Percentiles rank a stretch among this genome's conserved stretches.
phyloP scores from a whole-genome alignment of 257 asterid species.

The Echium plantagineum region DNA sequence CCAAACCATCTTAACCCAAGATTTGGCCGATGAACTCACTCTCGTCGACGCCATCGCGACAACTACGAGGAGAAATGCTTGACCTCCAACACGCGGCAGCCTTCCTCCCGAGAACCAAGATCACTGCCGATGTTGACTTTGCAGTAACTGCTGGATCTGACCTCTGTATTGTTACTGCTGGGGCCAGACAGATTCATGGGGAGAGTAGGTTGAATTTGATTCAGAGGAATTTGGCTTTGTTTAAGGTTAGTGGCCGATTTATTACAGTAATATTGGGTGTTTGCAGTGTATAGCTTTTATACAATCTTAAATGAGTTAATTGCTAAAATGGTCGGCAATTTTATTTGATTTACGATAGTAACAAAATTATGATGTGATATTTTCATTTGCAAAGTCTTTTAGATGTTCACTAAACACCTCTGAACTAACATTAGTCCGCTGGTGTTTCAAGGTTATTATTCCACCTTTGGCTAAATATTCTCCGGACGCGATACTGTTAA shows the following conservation, averaged over 20 bases:
- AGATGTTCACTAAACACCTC: too few species aligned
- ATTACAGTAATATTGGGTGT: too few species aligned
- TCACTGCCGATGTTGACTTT: conserved; percentile 56
- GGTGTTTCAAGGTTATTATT: conserved; percentile 21
- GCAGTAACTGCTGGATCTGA: conserved; percentile 51
- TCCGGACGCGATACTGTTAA: conserved; percentile 41
- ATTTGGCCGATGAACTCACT: conserved; percentile 68
- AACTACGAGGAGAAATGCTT: conserved; percentile 80
- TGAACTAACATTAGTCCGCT: too few species aligned
- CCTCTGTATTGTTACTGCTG: conserved; percentile 79
- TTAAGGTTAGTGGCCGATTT: too few species aligned
- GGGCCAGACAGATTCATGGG: conserved; percentile 71
- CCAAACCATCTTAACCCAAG: conserved; percentile 82
- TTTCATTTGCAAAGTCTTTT: too few species aligned
- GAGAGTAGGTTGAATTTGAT: conserved; percentile 66
- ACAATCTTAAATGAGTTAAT: too few species aligned
- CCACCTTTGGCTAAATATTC: conserved; percentile 68
- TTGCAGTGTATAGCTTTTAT: too few species aligned
- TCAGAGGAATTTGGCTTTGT: conserved; percentile 47
- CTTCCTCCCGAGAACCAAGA: conserved; percentile 69
- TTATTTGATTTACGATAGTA: too few species aligned
- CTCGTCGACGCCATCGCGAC: conserved; percentile 60
- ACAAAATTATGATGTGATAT: too few species aligned
- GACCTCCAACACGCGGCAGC: conserved; percentile 95
- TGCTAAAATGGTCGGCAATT: too few species aligned